Conservation (phyloP, 225 moss, liverwort and hornwort genomes). For the Straminergon stramineum region DNA sequence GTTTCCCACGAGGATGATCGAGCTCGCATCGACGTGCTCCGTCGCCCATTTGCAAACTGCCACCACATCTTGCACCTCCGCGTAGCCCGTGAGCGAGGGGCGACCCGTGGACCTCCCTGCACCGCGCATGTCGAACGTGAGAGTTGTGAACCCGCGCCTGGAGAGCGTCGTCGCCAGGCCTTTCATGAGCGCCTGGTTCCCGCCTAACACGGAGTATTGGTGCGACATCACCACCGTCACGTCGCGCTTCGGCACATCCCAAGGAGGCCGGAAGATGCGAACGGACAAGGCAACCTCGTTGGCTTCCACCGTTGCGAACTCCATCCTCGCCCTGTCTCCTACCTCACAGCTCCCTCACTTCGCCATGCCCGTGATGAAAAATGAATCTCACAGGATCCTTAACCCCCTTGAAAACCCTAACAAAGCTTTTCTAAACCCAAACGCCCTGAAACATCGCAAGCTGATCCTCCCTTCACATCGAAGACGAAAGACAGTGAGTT, state of each 20-base stretch:
- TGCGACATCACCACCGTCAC: conserved; percentile 69
- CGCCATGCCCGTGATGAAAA: background rate
- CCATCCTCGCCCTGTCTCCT: conserved; percentile 17
- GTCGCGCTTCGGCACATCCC: conserved; percentile 24
- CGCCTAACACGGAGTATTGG: conserved; percentile 87
- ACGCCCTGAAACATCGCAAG: background rate
- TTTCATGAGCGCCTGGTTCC: conserved; percentile 78
- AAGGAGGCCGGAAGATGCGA: conserved; percentile 57
- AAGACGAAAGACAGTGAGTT: background rate
- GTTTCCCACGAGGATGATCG: conserved; percentile 77
- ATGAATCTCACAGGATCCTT: background rate
- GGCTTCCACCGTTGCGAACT: conserved; percentile 77
- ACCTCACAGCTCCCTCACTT: background rate
- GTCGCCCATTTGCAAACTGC: conserved; percentile 82
- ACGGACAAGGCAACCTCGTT: conserved; percentile 75
- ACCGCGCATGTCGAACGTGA: conserved; percentile 95
- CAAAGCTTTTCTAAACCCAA: background rate
- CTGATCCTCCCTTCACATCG: background rate
- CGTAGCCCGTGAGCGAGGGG: conserved; percentile 72
- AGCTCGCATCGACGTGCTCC: conserved; percentile 45
- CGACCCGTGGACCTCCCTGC: conserved; percentile 95
- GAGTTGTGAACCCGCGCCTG: conserved; percentile 53
- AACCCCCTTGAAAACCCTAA: background rate
- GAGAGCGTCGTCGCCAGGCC: conserved; percentile 68
- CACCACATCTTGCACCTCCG: conserved; percentile 82